A percentile compares a stretch with the other conserved stretches of the same genome.
These are phyloP conservation scores for Penstemon eatonii DNA, from an alignment of 257 asterid genomes.

Conservation along the genomic window DNA sequence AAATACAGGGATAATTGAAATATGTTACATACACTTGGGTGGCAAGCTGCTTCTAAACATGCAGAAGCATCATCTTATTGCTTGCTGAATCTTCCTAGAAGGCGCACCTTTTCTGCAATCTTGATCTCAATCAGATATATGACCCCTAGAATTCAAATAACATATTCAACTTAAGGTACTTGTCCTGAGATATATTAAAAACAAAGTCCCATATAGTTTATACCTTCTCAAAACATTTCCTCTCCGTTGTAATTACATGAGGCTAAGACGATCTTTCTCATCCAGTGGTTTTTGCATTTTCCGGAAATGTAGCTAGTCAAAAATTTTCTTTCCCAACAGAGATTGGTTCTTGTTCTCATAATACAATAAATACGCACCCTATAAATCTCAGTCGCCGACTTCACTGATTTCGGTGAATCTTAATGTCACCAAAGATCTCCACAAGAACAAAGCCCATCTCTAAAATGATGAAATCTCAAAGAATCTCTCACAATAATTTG, in stretches of 20 bases:
- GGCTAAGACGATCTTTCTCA: background rate
- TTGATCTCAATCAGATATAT: background rate
- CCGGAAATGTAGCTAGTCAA: background rate
- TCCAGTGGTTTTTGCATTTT: background rate
- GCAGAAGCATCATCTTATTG: background rate
- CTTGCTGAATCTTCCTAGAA: no score
- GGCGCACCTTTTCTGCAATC: background rate
- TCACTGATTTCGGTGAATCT: constrained; percentile 1
- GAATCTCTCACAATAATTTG: constrained; percentile 48
- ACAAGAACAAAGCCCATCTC: constrained; percentile 51
- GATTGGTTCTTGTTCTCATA: background rate
- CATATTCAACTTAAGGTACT: background rate
- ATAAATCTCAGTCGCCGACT: background rate
- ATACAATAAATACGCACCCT: constrained; percentile 8
- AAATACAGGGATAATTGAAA: background rate
- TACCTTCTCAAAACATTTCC: background rate
- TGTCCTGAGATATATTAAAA: background rate
- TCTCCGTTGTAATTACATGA: background rate
- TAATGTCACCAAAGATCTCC: constrained; percentile 48
- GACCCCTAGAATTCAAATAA: background rate
- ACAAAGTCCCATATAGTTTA: background rate
- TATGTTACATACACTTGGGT: background rate
- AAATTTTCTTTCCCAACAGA: background rate
- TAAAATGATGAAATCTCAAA: constrained; percentile 55
- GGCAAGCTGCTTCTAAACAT: background rate